Base-by-base conservation (phyloP, 2,329 filamentous ascomycete species). In the Fusarium sp. region DNA sequence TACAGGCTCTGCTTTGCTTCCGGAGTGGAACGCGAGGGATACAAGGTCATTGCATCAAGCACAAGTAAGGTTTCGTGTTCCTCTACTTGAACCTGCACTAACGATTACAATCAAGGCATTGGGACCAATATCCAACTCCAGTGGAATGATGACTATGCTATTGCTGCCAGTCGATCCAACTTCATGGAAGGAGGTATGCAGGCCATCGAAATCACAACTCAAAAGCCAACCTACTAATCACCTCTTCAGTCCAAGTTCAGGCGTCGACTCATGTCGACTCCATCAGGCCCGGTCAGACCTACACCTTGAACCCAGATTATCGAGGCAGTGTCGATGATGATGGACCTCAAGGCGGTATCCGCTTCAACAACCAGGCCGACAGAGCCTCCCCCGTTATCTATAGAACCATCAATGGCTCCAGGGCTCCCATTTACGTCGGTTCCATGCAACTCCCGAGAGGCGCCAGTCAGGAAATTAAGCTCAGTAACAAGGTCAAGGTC, bases 51-150 rank as follows among this genome's bases (percentile, higher is more conserved):
- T 1, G 30, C 47, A 19, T 19, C 2, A 11, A 33, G 4, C n/a
- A 5, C 16, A 7, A 0, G 47, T 50, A 15, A 15, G 4, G 0
- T 0, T 50, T 2, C 2, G 0, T 13, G 4, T 3, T 33, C 30
- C n/a, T 19, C 5, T 5, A 23, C 4, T 13, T 8, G 1, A 4
- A 4, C 8, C 9, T 3, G 0, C 4, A 10, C 47, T 50, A 2
- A 50, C 4, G 4, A 15, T 23, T 15, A 3, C 3, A 8, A 19
- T 3, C 9, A 23, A 50, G 47, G 0, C 9, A 1, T 50, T 10
- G 30, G 2, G 2, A 11, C 30, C 0, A 4, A 6, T 1, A 15
- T 10, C 16, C 0, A 5, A 8, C 0, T 2, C 3, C 0, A 5
- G 4, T 50, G 30, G 47, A 50, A 10, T 11, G 47, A 50, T 33